A percentile compares a stretch with the other conserved stretches of the same genome.
phyloP scores from a whole-genome alignment of 768 basidiomycete genomes.

The Tulasnella sp. region DNA sequence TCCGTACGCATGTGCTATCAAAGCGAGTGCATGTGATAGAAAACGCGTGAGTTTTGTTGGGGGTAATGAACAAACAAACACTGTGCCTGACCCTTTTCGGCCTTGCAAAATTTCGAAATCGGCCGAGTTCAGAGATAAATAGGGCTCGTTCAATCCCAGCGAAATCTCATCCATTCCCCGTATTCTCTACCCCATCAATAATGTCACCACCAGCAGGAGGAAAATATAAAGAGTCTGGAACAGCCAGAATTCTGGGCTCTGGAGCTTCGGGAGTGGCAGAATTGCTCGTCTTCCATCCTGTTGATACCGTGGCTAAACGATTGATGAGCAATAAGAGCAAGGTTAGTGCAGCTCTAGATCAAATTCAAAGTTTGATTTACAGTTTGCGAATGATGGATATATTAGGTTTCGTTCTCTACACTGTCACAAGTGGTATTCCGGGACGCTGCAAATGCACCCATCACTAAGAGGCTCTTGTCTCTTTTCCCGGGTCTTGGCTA shows the following conservation, averaged over 20 bases:
- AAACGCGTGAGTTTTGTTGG: too few species aligned
- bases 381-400: background rate
- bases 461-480: slow-evolving; percentile 61
- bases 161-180: background rate
- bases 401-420: slow-evolving; percentile 47
- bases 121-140: too few species aligned
- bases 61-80: too few species aligned
- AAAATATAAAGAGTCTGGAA: slow-evolving; percentile 66
- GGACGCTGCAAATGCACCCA: slow-evolving; percentile 56
- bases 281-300: slow-evolving; percentile 87
- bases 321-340: slow-evolving; percentile 93
- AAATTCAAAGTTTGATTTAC: background rate
- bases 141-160: too few species aligned
- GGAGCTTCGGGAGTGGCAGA: slow-evolving; percentile 95
- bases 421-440: slow-evolving; percentile 78
- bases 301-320: slow-evolving; percentile 96
- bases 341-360: slow-evolving; percentile 30
- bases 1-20: too few species aligned
- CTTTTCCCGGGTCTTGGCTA: slow-evolving; percentile 98
- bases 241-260: slow-evolving; percentile 81
- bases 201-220: slow-evolving; percentile 40
- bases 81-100: too few species aligned
- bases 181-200: background rate
- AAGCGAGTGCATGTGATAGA: too few species aligned
- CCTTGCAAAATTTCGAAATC: too few species aligned